Percentiles rank a stretch among this genome's conserved stretches.
These are phyloP conservation scores for Eragrostis curvula DNA, from an alignment of 176 grass and related monocot genomes.

Conservation along the genomic window DNA sequence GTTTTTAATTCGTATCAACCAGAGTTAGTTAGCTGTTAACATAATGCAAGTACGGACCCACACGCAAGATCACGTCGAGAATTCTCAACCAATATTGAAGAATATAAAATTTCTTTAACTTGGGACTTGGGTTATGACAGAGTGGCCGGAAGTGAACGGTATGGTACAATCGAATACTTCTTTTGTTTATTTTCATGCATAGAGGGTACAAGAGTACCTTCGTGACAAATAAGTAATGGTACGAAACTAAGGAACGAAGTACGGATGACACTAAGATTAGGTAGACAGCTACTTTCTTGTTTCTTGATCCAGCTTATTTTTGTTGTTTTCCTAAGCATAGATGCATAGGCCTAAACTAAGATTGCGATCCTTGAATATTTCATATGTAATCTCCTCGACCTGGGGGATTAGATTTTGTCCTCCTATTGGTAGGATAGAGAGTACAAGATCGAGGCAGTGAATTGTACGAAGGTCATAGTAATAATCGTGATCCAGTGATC, in stretches of 20 bases:
- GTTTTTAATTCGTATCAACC: background rate
- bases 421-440: background rate
- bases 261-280: constrained; percentile 26
- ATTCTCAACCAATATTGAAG: background rate
- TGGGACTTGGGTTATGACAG: background rate
- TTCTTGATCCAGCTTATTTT: background rate
- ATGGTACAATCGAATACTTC: background rate
- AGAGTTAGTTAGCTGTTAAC: background rate
- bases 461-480: background rate
- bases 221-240: background rate
- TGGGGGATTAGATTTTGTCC: background rate
- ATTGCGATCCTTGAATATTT: background rate
- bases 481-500: background rate
- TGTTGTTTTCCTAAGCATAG: background rate
- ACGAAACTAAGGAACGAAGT: background rate
- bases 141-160: background rate
- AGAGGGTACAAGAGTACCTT: background rate
- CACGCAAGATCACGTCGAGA: background rate
- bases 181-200: background rate
- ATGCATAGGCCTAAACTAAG: background rate
- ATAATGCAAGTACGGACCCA: background rate
- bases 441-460: background rate
- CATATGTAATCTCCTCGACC: background rate
- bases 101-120: background rate
- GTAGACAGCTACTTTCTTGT: constrained; percentile 16